Percentiles rank a stretch among this genome's conserved stretches.
These are phyloP conservation scores for Candolleomyces aberdarensis DNA, from an alignment of 768 basidiomycete species.

Conservation along the genomic window DNA sequence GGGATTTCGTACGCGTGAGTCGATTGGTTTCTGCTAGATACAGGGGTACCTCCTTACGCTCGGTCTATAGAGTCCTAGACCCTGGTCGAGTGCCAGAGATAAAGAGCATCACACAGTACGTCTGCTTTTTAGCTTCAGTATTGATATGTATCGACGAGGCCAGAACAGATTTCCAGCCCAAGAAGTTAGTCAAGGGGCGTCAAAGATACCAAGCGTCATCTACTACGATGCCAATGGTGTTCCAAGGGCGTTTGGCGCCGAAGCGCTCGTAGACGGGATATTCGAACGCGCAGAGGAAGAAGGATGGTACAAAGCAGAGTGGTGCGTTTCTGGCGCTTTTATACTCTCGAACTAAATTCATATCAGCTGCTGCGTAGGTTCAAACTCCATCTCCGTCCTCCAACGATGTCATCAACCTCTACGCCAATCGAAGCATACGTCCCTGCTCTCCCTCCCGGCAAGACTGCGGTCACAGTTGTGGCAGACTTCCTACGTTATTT, in stretches of 20 bases:
- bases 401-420: neutral
- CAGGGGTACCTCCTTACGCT: neutral
- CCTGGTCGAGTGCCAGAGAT: constrained; percentile 25
- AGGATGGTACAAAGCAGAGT: constrained; percentile 43
- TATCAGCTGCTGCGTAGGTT: constrained; percentile 17
- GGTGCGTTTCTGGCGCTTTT: constrained; percentile 29
- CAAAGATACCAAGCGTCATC: constrained; percentile 44
- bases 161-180: constrained; percentile 39
- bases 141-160: neutral
- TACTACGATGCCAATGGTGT: constrained; percentile 40
- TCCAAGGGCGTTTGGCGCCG: constrained; percentile 39
- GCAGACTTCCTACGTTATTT: constrained; percentile 41
- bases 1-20: neutral
- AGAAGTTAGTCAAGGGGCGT: constrained; percentile 34
- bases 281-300: constrained; percentile 37
- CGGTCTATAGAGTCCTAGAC: constrained; percentile 30
- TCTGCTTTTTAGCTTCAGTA: neutral
- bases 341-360: neutral
- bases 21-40: neutral
- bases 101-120: constrained; percentile 16
- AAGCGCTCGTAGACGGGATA: constrained; percentile 33
- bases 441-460: constrained; percentile 29
- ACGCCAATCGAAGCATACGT: constrained; percentile 1
- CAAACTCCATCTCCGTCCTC: constrained; percentile 18
- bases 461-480: constrained; percentile 31